These are phyloP conservation scores for Melampsora larici-populina DNA, from an alignment of 1,284 basidiomycete species.

Conservation along the genomic window DNA sequence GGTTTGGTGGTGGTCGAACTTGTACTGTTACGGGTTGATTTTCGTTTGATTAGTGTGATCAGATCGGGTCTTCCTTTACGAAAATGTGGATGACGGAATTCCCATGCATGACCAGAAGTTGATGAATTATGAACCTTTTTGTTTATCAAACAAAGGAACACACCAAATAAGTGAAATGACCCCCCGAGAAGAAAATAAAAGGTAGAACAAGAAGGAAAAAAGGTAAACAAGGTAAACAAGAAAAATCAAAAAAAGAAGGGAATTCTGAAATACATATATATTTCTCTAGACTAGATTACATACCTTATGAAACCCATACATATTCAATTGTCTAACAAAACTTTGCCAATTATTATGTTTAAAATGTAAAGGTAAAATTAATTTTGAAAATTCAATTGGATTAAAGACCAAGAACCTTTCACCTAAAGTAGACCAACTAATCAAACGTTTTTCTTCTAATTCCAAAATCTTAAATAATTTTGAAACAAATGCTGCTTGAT, in stretches of 20 bases:
- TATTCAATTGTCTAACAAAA: slow-evolving; percentile 83
- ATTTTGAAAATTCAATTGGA: slow-evolving; percentile 51
- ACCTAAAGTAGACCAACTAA: slow-evolving; percentile 25
- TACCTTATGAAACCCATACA: slow-evolving; percentile 62
- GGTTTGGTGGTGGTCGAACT: neutral
- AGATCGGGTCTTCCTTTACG: slow-evolving; percentile 71
- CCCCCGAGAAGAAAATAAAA: slow-evolving; percentile 11
- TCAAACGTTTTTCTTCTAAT: neutral
- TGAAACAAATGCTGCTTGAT: too few relatives aligned
- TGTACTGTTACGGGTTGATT: slow-evolving; percentile 56
- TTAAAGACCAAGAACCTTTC: slow-evolving; percentile 47
- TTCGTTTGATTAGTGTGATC: slow-evolving; percentile 78
- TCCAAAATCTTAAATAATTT: too few relatives aligned
- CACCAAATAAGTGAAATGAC: too few relatives aligned
- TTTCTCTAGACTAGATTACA: slow-evolving; percentile 46
- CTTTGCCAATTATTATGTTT: slow-evolving; percentile 68
- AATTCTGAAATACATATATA: too few relatives aligned
- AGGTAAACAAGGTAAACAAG: neutral
- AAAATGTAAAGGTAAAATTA: slow-evolving; percentile 53
- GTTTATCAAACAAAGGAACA: too few relatives aligned
- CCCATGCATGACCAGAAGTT: slow-evolving; percentile 76
- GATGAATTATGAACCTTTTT: slow-evolving; percentile 72
- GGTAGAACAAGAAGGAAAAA: neutral
- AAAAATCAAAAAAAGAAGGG: neutral
- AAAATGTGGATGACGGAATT: slow-evolving; percentile 83